Evolutionary conservation across 2,329 filamentous ascomycete species (phyloP).

Genomic region (Cryphonectria parasitica): DNA sequence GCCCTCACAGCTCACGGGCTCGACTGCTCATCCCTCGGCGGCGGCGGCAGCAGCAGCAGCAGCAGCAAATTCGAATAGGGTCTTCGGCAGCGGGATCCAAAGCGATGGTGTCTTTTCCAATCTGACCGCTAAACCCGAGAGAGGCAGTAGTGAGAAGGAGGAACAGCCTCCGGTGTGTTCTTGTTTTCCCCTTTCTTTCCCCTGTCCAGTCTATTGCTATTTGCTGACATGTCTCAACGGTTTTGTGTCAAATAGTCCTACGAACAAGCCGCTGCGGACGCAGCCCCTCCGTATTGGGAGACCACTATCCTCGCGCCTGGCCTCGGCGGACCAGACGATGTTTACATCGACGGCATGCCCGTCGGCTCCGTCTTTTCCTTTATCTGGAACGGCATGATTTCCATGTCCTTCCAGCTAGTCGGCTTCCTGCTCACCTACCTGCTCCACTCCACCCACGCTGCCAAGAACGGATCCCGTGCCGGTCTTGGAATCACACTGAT

Average conservation of each 20-base stretch:
- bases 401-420: slow-evolving; percentile 94
- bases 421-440: slow-evolving; percentile 98
- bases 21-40: slow-evolving; percentile 2
- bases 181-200: background rate
- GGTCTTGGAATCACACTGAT: slow-evolving; percentile 94
- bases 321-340: slow-evolving; percentile 86
- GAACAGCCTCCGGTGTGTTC: slow-evolving; percentile 89
- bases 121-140: slow-evolving; percentile 83
- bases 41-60: slow-evolving; percentile 13
- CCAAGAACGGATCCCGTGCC: slow-evolving; percentile 94
- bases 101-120: slow-evolving; percentile 98
- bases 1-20: slow-evolving; percentile 23
- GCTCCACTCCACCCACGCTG: slow-evolving; percentile 94
- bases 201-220: background rate
- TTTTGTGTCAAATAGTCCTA: slow-evolving; percentile 68
- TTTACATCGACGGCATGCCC: slow-evolving; percentile 94
- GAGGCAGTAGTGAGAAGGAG: slow-evolving; percentile 75
- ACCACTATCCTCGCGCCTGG: slow-evolving; percentile 96
- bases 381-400: slow-evolving; percentile 94
- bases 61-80: slow-evolving; percentile 33
- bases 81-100: slow-evolving; percentile 74
- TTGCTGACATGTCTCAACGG: slow-evolving; percentile 40
- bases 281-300: slow-evolving; percentile 98
- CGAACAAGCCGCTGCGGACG: slow-evolving; percentile 95
- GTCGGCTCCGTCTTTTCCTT: slow-evolving; percentile 88